A percentile compares a stretch with the other conserved stretches of the same genome.
Conservation (phyloP, 176 grass and related monocot species). For the Oryza longistaminata region DNA sequence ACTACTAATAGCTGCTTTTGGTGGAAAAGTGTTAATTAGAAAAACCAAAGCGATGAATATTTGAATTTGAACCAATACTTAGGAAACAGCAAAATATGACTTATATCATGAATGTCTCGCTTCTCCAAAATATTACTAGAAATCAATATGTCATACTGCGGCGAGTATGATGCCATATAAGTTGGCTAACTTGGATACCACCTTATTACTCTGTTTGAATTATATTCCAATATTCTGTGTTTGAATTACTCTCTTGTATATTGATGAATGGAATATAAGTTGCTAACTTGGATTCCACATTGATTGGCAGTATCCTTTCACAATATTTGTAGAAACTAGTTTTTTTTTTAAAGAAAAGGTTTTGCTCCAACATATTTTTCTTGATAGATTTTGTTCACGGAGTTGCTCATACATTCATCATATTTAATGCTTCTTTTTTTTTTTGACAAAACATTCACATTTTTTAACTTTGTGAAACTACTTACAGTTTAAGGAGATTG, state of each 20-base stretch:
- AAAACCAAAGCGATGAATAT: neutral
- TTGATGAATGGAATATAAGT: neutral
- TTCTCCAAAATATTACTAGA: neutral
- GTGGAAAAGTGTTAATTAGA: neutral
- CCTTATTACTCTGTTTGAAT: neutral
- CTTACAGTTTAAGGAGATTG: constrained; percentile 89
- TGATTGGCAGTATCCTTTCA: neutral
- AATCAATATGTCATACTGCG: neutral
- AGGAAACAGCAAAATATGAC: neutral
- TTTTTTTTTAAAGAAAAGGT: neutral
- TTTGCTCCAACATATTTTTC: neutral
- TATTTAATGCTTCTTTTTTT: neutral
- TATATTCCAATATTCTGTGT: neutral
- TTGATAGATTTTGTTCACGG: neutral
- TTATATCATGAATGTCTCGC: neutral
- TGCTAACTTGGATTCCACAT: neutral
- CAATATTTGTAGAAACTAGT: neutral
- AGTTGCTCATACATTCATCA: constrained; percentile 5
- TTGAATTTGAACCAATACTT: neutral
- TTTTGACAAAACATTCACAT: neutral
- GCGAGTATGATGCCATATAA: neutral
- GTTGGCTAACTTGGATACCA: no score
- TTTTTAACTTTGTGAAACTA: constrained; percentile 24
- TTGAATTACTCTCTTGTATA: constrained; percentile 10
- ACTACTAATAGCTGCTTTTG: neutral